Conservation (phyloP, 1,284 basidiomycete species). For the Ustilago esculenta region DNA sequence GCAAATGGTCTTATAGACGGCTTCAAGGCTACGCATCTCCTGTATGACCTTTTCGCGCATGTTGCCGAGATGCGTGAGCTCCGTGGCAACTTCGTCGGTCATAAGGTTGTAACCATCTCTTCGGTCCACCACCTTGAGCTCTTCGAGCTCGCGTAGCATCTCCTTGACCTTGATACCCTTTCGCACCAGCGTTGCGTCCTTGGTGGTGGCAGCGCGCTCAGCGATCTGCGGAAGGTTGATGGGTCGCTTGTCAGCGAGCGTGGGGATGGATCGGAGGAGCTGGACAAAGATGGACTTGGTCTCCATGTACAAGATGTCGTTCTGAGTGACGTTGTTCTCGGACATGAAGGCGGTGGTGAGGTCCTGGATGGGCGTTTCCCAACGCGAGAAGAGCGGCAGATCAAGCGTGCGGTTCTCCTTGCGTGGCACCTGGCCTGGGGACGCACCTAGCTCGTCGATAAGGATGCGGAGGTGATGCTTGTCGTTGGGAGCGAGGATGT, state of each 20-base stretch:
- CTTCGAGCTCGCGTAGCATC: slow-evolving; percentile 95
- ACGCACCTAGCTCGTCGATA: slow-evolving; percentile 91
- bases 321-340: slow-evolving; percentile 91
- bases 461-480: slow-evolving; percentile 96
- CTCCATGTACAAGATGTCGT: slow-evolving; percentile 99
- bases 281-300: slow-evolving; percentile 99
- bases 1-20: slow-evolving; percentile 98
- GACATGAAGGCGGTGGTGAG: slow-evolving; percentile 92
- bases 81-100: slow-evolving; percentile 94
- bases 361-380: slow-evolving; percentile 99
- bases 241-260: slow-evolving; percentile 80
- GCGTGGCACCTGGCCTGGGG: slow-evolving; percentile 91
- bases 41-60: slow-evolving; percentile 92
- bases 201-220: slow-evolving; percentile 93
- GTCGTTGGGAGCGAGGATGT: slow-evolving; percentile 93
- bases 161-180: slow-evolving; percentile 99
- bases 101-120: slow-evolving; percentile 88
- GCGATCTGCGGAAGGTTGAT: slow-evolving; percentile 89
- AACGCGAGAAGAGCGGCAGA: slow-evolving; percentile 90
- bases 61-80: slow-evolving; percentile 94
- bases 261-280: slow-evolving; percentile 90
- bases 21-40: slow-evolving; percentile 90
- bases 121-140: slow-evolving; percentile 84
- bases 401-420: slow-evolving; percentile 97
- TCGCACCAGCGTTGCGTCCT: slow-evolving; percentile 91